Base-by-base conservation (phyloP, 2,329 filamentous ascomycete genomes). In the Aureobasidium zeae region DNA sequence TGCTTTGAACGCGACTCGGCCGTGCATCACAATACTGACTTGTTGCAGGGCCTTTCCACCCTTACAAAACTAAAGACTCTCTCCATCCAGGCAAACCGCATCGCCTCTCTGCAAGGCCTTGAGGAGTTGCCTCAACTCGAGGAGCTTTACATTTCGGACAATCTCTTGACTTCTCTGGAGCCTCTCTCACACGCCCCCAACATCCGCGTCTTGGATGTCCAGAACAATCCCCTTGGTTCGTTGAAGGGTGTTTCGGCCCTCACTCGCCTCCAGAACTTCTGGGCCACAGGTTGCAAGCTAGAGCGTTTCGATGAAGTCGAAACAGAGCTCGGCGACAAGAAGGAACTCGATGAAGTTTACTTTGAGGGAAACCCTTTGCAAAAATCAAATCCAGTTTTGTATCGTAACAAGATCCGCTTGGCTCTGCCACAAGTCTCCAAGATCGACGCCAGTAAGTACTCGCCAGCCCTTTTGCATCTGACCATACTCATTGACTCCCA, bases 311-410 rank as follows among this genome's bases (percentile, higher is more conserved):
- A 72, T 31, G 88, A 96, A 57, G 75, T 96, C 3, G 83, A 95
- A 65, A 74, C 73, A 45, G 76, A 84, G 54, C 65, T 98, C 51
- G 73, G 67, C 41, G 83, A 91, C 57, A 95, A 94, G 68, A 70
- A 83, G 58, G 68, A 80, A 26, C 65, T 96, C 53, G 78, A 81
- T 48, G 95, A 91, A 1, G 89, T 98, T 9, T 98, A 98, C 61
- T 93, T 98, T 52, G 91, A 98, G 60, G 88, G 87, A 1, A 95
- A 94, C 56, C 89, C 88, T 19, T 63, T 98, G 54, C 91, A 98
- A 66, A 71, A 79, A 48, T 74, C 73, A 44, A 77, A 76, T 4
- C 83, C 84, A n/a, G 84, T 85, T 1, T 65, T 95, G 49, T 98
- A 98, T 64, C 73, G 91, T 57, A 96, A 95, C 66, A 98, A 98